Percentiles rank a stretch among this genome's conserved stretches.
Evolutionary conservation across 176 grass and related monocot genomes (phyloP).

Genomic region (Phragmites australis): DNA sequence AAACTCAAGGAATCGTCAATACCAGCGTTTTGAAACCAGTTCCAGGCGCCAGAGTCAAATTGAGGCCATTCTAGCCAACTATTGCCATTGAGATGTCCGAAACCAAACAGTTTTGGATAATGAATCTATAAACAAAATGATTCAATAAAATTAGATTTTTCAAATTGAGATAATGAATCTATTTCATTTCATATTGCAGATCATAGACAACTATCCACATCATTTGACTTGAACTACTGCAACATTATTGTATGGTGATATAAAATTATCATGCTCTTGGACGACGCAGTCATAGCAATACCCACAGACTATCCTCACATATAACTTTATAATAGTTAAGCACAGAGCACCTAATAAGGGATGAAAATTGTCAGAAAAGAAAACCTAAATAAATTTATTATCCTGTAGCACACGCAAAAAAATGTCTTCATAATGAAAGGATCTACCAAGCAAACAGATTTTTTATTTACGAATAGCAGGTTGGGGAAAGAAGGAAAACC

Average conservation of each 20-base stretch:
- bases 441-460: background rate
- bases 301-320: background rate
- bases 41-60: background rate
- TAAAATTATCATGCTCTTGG: background rate
- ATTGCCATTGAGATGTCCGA: background rate
- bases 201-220: background rate
- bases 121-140: no score
- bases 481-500: background rate
- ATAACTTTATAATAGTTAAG: background rate
- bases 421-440: background rate
- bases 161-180: background rate
- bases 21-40: background rate
- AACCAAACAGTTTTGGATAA: background rate
- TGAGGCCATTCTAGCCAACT: background rate
- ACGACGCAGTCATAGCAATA: background rate
- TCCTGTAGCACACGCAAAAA: background rate
- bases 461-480: background rate
- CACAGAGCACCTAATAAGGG: background rate
- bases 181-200: background rate
- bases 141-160: background rate
- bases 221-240: background rate
- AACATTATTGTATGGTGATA: background rate
- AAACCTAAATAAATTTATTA: background rate
- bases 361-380: background rate
- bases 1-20: background rate